These are phyloP conservation scores for Flammula alnicola DNA, from an alignment of 1,284 basidiomycete genomes.

Conservation along the genomic window DNA sequence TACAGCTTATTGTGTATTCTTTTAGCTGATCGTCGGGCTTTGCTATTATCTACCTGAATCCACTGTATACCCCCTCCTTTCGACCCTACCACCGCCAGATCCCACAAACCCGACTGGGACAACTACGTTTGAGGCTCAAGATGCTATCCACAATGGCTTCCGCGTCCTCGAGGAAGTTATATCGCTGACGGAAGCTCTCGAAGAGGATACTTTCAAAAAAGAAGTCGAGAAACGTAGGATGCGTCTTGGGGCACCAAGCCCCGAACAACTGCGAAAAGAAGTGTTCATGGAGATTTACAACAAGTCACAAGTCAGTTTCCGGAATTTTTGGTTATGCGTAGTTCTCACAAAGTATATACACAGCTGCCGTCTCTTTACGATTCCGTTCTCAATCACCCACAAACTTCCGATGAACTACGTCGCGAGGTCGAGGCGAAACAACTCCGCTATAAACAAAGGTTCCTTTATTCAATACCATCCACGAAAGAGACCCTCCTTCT, in stretches of 20 bases:
- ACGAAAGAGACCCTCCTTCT: constrained; percentile 44
- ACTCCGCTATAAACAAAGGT: constrained; percentile 61
- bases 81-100: constrained; percentile 74
- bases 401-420: constrained; percentile 74
- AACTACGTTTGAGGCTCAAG: constrained; percentile 61
- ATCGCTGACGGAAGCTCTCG: constrained; percentile 59
- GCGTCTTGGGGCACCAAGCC: constrained; percentile 72
- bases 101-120: constrained; percentile 72
- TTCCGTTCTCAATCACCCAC: constrained; percentile 78
- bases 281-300: constrained; percentile 67
- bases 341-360: background rate
- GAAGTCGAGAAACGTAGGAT: constrained; percentile 81
- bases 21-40: constrained; percentile 71
- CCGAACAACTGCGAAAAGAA: constrained; percentile 70
- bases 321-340: background rate
- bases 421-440: constrained; percentile 74
- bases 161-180: constrained; percentile 74
- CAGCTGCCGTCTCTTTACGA: constrained; percentile 75
- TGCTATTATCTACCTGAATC: constrained; percentile 80
- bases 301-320: constrained; percentile 55
- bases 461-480: constrained; percentile 58
- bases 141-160: constrained; percentile 71
- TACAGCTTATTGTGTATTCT: constrained; percentile 1
- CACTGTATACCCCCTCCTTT: constrained; percentile 66
- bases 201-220: constrained; percentile 55